These are phyloP conservation scores for Tylopilus felleus DNA, from an alignment of 768 basidiomycete genomes.

Conservation along the genomic window DNA sequence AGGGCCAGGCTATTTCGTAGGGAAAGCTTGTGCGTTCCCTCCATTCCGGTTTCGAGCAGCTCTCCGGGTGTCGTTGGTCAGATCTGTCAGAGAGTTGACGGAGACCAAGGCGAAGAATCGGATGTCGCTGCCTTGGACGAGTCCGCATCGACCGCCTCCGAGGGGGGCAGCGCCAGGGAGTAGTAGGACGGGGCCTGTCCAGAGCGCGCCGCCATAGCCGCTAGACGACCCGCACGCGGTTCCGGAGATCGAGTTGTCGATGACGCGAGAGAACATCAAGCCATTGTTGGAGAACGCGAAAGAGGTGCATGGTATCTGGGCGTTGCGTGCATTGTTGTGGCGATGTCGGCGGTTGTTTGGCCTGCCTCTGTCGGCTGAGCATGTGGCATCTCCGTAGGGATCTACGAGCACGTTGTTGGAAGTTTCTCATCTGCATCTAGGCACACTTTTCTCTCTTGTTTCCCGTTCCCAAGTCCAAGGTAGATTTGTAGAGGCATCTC, in stretches of 20 bases:
- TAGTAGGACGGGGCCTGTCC: slow-evolving; percentile 53
- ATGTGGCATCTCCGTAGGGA: neutral
- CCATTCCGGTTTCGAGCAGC: no score
- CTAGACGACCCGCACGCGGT: slow-evolving; percentile 20
- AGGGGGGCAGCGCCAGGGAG: slow-evolving; percentile 16
- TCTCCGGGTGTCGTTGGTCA: no score
- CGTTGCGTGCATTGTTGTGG: slow-evolving; percentile 52
- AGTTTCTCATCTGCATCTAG: neutral
- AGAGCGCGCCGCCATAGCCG: slow-evolving; percentile 57
- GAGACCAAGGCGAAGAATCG: slow-evolving; percentile 26
- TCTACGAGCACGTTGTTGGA: neutral
- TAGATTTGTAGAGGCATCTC: slow-evolving; percentile 14
- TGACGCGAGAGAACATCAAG: slow-evolving; percentile 87
- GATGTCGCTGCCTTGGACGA: slow-evolving; percentile 33
- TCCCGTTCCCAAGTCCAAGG: neutral
- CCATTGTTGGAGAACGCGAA: slow-evolving; percentile 78
- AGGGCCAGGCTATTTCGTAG: no score
- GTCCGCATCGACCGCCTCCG: slow-evolving; percentile 37
- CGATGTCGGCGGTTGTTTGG: neutral
- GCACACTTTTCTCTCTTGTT: neutral
- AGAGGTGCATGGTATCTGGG: slow-evolving; percentile 71
- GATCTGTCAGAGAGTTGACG: no score
- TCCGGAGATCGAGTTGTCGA: slow-evolving; percentile 56
- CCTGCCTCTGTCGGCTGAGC: slow-evolving; percentile 3
- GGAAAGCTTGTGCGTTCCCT: no score